phyloP scores from a whole-genome alignment of 177 flowering plant genomes.

The Vitis hybrid region DNA sequence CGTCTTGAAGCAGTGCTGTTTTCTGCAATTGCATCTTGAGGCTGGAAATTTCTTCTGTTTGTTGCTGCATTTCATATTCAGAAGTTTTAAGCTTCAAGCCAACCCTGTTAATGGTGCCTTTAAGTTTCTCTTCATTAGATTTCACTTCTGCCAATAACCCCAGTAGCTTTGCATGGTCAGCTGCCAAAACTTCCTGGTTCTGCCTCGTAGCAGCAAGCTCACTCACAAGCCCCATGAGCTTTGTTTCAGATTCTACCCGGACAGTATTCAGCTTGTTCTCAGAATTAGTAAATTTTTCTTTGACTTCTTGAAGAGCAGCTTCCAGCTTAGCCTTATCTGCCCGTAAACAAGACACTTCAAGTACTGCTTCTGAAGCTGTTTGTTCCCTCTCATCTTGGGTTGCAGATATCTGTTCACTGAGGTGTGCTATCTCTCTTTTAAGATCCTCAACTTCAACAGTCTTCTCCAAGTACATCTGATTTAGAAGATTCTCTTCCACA shows the following conservation, averaged over 20 bases:
- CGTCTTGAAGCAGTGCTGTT: slow-evolving; percentile 36
- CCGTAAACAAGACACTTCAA: slow-evolving; percentile 37
- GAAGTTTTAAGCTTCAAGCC: slow-evolving; percentile 19
- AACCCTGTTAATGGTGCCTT: slow-evolving; percentile 8
- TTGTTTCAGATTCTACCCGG: slow-evolving; percentile 31
- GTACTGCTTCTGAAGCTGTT: slow-evolving; percentile 36
- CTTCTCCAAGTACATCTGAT: slow-evolving; percentile 15
- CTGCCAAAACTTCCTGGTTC: slow-evolving; percentile 13
- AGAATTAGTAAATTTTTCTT: slow-evolving; percentile 21
- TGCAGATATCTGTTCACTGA: slow-evolving; percentile 7
- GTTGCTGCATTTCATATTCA: slow-evolving; percentile 36
- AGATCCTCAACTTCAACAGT: slow-evolving; percentile 17
- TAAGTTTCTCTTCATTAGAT: slow-evolving; percentile 13
- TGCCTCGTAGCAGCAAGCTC: slow-evolving; percentile 12
- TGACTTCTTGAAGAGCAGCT: slow-evolving; percentile 31
- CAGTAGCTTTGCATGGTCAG: slow-evolving; percentile 14
- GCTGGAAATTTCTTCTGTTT: slow-evolving; percentile 32
- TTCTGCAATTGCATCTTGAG: slow-evolving; percentile 37
- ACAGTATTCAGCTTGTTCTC: slow-evolving; percentile 26
- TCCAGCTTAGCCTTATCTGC: slow-evolving; percentile 40
- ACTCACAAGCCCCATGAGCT: slow-evolving; percentile 11
- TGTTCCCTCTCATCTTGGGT: slow-evolving; percentile 33
- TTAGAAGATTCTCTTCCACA: slow-evolving; percentile 13
- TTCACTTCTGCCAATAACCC: slow-evolving; percentile 9
- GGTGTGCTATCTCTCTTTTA: slow-evolving; percentile 8